These are phyloP conservation scores for Fusarium robinianum DNA, from an alignment of 2,329 filamentous ascomycete genomes.

Conservation along the genomic window DNA sequence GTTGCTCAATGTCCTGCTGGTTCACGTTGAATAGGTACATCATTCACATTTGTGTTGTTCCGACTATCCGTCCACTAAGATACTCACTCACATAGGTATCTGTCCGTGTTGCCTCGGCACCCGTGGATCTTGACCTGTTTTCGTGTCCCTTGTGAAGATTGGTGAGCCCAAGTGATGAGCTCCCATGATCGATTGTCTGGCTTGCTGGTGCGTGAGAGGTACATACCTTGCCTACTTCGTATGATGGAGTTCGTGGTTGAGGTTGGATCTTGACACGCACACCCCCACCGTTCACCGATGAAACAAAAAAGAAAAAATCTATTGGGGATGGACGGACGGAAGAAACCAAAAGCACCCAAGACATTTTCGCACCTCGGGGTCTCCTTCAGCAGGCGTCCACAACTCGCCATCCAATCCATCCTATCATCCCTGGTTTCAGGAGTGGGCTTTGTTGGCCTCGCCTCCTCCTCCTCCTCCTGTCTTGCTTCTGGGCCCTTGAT, in stretches of 20 bases:
- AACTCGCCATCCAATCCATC: constrained; percentile 15
- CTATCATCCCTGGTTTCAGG: too few species aligned
- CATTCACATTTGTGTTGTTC: constrained; percentile 9
- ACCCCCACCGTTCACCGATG: constrained; percentile 27
- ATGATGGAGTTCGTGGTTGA: constrained; percentile 19
- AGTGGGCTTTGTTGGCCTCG: too few species aligned
- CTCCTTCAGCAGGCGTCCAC: constrained; percentile 1
- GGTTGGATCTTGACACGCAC: constrained; percentile 16
- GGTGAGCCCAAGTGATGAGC: constrained; percentile 21
- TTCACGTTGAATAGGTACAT: constrained; percentile 16
- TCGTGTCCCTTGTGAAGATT: constrained; percentile 30
- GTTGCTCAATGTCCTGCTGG: constrained; percentile 21
- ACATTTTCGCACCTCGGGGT: constrained; percentile 4
- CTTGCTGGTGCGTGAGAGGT: neutral
- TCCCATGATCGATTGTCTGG: constrained; percentile 7
- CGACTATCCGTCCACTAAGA: neutral
- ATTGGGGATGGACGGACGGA: constrained; percentile 35
- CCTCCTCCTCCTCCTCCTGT: too few species aligned
- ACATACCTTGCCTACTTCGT: constrained; percentile 1
- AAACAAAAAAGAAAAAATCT: constrained; percentile 29
- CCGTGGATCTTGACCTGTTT: neutral
- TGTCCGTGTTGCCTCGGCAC: constrained; percentile 22
- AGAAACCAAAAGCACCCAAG: constrained; percentile 10
- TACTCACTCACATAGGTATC: neutral
- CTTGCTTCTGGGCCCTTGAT: too few species aligned